phyloP scores from a whole-genome alignment of 495 filamentous ascomycete genomes.

The Diplogelasinospora grovesii region DNA sequence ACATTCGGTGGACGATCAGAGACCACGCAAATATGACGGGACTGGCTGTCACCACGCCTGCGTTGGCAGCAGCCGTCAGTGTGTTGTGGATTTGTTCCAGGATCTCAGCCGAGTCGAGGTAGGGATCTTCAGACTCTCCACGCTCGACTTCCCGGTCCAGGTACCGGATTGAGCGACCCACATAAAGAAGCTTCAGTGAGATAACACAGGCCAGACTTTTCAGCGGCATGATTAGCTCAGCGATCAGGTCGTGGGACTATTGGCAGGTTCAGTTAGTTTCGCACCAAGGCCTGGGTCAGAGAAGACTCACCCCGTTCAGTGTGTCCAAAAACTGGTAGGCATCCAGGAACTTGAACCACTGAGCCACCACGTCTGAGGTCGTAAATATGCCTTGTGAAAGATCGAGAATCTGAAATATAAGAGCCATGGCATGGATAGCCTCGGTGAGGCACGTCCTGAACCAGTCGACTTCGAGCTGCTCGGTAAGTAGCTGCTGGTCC shows the following conservation, averaged over 20 bases:
- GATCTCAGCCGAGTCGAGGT: constrained; percentile 55
- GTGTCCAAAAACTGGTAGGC: constrained; percentile 57
- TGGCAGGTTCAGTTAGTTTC: neutral
- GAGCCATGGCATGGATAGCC: constrained; percentile 62
- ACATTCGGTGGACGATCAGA: constrained; percentile 62
- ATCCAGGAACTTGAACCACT: constrained; percentile 68
- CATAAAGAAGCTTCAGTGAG: constrained; percentile 67
- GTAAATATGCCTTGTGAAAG: constrained; percentile 47
- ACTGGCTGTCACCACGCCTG: constrained; percentile 45
- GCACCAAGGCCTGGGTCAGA: neutral
- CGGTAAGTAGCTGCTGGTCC: constrained; percentile 26
- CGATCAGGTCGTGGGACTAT: constrained; percentile 33
- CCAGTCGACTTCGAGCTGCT: constrained; percentile 57
- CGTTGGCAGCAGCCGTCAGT: constrained; percentile 44
- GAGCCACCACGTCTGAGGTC: constrained; percentile 48
- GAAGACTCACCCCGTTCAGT: constrained; percentile 47
- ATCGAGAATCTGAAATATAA: constrained; percentile 65
- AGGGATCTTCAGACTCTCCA: constrained; percentile 42
- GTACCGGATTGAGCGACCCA: constrained; percentile 43
- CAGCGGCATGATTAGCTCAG: constrained; percentile 54
- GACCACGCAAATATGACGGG: constrained; percentile 73
- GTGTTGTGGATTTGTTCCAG: constrained; percentile 60
- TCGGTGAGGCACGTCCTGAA: constrained; percentile 56
- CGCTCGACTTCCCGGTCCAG: constrained; percentile 35
- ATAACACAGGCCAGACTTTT: constrained; percentile 63